Percentiles rank a stretch among this genome's conserved stretches.
These are phyloP conservation scores for Austroboletus eburneus DNA, from an alignment of 768 basidiomycete species.

Conservation along the genomic window DNA sequence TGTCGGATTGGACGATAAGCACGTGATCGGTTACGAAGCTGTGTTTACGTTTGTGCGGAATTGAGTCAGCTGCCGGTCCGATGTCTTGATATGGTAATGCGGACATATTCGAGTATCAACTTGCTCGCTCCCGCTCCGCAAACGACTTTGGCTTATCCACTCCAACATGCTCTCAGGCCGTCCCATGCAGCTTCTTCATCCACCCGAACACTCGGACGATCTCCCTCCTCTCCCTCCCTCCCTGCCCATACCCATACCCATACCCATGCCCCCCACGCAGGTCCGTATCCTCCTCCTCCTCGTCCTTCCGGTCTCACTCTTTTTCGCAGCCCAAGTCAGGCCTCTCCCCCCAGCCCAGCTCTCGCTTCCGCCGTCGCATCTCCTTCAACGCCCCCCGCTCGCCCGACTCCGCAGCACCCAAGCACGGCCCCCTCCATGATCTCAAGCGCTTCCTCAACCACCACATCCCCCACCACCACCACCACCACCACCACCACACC, in stretches of 20 bases:
- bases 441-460: conserved; percentile 93
- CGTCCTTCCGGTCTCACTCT: neutral
- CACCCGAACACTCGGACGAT: neutral
- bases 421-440: conserved; percentile 79
- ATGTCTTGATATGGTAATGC: conserved; percentile 13
- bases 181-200: conserved; percentile 32
- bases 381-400: conserved; percentile 27
- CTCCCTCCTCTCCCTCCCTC: neutral
- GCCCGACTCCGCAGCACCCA: conserved; percentile 16
- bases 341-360: conserved; percentile 17
- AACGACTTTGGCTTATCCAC: neutral
- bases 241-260: neutral
- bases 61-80: conserved; percentile 11
- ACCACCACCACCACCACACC: too few relatives aligned
- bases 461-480: conserved; percentile 65
- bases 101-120: neutral
- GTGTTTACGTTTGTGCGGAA: too few relatives aligned
- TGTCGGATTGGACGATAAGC: neutral
- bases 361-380: conserved; percentile 25
- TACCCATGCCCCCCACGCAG: neutral
- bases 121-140: neutral
- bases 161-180: conserved; percentile 34
- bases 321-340: neutral
- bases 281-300: neutral
- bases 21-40: too few relatives aligned